These are phyloP conservation scores for Ambrosiella beaveri DNA, from an alignment of 2,329 filamentous ascomycete genomes.

Conservation along the genomic window DNA sequence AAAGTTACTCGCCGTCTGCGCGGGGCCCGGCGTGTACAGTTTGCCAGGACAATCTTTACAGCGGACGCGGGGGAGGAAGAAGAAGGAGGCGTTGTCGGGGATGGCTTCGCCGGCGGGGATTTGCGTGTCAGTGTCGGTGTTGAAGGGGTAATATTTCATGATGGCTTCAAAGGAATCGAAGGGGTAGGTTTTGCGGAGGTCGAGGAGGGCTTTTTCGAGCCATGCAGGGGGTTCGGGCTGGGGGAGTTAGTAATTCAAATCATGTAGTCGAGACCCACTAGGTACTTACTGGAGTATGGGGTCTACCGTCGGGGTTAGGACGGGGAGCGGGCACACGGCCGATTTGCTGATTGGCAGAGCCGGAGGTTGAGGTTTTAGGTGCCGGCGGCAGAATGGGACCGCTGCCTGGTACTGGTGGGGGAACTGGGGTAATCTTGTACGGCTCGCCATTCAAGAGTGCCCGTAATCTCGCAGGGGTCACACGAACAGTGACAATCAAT, in stretches of 20 bases:
- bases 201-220: constrained; percentile 58
- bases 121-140: constrained; percentile 50
- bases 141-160: constrained; percentile 79
- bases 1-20: constrained; percentile 74
- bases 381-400: not conserved
- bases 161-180: constrained; percentile 72
- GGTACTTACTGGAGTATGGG: constrained; percentile 42
- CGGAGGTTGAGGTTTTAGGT: constrained; percentile 13
- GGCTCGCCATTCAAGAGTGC: constrained; percentile 41
- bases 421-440: constrained; percentile 15
- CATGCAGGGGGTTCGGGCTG: constrained; percentile 76
- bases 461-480: constrained; percentile 54
- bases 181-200: constrained; percentile 54
- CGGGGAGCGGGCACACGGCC: constrained; percentile 54
- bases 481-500: constrained; percentile 56
- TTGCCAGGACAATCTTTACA: constrained; percentile 90
- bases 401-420: constrained; percentile 4
- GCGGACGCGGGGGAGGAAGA: constrained; percentile 75
- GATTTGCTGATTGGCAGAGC: constrained; percentile 34
- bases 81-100: constrained; percentile 52
- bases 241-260: constrained; percentile 3
- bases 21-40: constrained; percentile 78
- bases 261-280: not conserved
- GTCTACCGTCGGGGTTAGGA: constrained; percentile 36
- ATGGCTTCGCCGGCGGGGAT: constrained; percentile 36